Base-by-base conservation (phyloP, 225 moss, liverwort and hornwort species). In the Pseudoscleropodium purum region DNA sequence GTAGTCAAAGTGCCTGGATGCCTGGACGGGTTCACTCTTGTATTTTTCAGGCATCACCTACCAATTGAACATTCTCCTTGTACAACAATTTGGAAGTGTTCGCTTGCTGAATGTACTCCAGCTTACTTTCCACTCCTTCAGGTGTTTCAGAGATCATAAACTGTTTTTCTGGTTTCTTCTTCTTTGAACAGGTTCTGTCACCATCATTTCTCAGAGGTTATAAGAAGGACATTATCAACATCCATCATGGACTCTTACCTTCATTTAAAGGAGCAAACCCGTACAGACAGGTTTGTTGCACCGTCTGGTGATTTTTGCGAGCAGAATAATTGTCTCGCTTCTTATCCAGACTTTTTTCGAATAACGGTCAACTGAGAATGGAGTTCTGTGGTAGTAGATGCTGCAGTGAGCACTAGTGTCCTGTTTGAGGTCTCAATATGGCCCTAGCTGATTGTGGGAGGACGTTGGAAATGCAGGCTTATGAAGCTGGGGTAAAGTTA, bases 241-340 rank as follows among this genome's bases (percentile, higher is more conserved):
- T 99, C 68, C 99, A 99, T 92, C 99, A 99, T 85, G 99, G 99
- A 87, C 95, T 99, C 74, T 89, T 99, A 59, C 99, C 99, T 67
- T 99, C 99, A 36, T 99, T 99, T 59, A 99, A 97, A 91, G 99
- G 99, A 77, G 97, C 97, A 90, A 97, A 99, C 84, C 99, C 97
- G 21, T 97, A 97, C 68, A 93, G 95, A 90, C 98, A 98, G 98
- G 97, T 92, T 77, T 36, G 91, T 83, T 81, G 54, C 83, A 74
- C 51, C 51, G 1, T 25, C 83, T 81, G 52, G 59, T 36, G 59
- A 43, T 75, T 30, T 63, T 73, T 75, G 37, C 37, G 47, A 84
- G 65, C 11, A 75, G 59, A 70, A 60, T 67, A 37, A 36, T 68
- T 51, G 64, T 70, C 57, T 84, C 49, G 67, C 75, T 61, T 57